Base-by-base conservation (phyloP, 2,329 filamentous ascomycete genomes). In the Paracoccidioides lutzii region DNA sequence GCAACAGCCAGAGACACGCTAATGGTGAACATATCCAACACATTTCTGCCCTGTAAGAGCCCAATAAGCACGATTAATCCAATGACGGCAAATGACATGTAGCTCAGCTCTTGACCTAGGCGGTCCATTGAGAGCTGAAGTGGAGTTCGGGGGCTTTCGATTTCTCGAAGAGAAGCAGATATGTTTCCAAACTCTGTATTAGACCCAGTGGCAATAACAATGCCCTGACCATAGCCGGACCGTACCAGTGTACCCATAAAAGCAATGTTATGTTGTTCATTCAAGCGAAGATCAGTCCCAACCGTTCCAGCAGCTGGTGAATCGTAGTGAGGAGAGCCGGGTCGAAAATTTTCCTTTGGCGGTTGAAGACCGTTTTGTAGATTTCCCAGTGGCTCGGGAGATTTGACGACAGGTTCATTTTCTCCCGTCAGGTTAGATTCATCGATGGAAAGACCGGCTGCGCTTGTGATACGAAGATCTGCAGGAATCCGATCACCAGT, bases 241-340 rank as follows among this genome's bases (percentile, higher is more conserved):
- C 91, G 88, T 38, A 98, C 90, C 61, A 98, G 72, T 2, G 93
- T 98, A 33, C 93, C 93, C 90, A 98, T 97, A 69, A 96, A 97
- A 2, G 90, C 93, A 68, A 98, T 90, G 65, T 98, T 97, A 64
- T 86, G 87, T 63, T 85, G 82, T 54, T 87, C 85, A 59, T 87
- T 87, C 52, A 87, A 73, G 51, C 82, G 78, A 46, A 87, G 80
- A 61, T 87, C 84, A 33, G 80, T 81, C 59, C 77, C 82, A 61
- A 79, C 81, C 50, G 75, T 80, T 8, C 78, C 80, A 58, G 75
- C 77, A 37, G 78, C 81, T 35, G 80, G 76, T 15, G 78, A 80
- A 33, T 78, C 76, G 62, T 82, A 82, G 46, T 79, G 76, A 9
- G 82, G 81, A 14, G 79, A 79, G 41, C 76, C 70, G 30, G 73